phyloP scores from a whole-genome alignment of 441 rosid species.

The Iberis amara region DNA sequence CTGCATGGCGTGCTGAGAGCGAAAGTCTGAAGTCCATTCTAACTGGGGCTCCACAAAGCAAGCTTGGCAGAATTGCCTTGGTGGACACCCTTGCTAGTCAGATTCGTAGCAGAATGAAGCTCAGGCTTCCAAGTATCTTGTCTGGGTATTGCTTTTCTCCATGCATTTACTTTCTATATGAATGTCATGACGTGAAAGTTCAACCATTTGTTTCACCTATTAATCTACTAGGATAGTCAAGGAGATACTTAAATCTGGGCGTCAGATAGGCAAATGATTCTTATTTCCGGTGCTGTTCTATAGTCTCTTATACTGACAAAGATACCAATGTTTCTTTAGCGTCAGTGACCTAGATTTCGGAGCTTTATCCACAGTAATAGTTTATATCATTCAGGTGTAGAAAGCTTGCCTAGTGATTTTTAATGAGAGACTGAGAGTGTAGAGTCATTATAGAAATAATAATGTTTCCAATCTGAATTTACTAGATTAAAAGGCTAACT shows the following conservation, averaged over 20 bases:
- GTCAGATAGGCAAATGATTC: slow-evolving; percentile 6
- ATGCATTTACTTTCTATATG: slow-evolving; percentile 8
- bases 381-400: not conserved
- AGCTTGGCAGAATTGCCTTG: slow-evolving; percentile 86
- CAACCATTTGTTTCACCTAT: not conserved
- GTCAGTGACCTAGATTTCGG: not conserved
- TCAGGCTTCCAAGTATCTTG: slow-evolving; percentile 83
- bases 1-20: slow-evolving; percentile 95
- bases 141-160: slow-evolving; percentile 56
- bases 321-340: slow-evolving; percentile 1
- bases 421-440: not conserved
- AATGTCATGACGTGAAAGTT: not conserved
- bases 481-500: not conserved
- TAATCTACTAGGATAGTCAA: slow-evolving; percentile 2
- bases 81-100: slow-evolving; percentile 81
- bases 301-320: not conserved
- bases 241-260: slow-evolving; percentile 9
- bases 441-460: not conserved
- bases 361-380: not conserved
- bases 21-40: slow-evolving; percentile 82
- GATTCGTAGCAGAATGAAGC: slow-evolving; percentile 82
- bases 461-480: not conserved
- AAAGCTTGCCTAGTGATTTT: not conserved
- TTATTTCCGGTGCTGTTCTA: slow-evolving; percentile 5
- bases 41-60: slow-evolving; percentile 76